A percentile compares a stretch with the other conserved stretches of the same genome.
Conservation (phyloP, 23 red algal species). For the Gracilaria caudata region DNA sequence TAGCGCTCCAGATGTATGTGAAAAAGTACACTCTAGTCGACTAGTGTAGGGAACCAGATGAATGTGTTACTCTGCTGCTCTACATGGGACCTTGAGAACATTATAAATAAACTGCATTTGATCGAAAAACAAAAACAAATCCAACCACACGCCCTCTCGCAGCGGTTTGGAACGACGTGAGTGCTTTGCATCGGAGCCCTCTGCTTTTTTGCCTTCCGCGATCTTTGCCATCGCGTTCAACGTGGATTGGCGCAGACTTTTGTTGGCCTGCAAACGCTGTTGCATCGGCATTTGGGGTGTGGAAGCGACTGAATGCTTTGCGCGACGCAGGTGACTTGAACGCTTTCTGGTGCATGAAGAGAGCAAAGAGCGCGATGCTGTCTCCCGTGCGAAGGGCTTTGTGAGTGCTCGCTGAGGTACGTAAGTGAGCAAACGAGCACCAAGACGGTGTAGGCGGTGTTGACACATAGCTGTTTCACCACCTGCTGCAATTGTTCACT, state of each 20-base stretch:
- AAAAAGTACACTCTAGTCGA: background rate
- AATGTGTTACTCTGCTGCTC: background rate
- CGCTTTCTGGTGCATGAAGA: background rate
- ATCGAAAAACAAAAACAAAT: background rate
- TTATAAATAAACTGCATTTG: background rate
- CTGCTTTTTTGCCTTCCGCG: no score
- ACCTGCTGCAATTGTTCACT: no score
- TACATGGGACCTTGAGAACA: background rate
- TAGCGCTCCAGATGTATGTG: background rate
- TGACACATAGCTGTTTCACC: no score
- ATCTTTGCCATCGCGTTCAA: slow-evolving; percentile 2
- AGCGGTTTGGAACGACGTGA: background rate
- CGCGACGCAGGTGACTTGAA: background rate
- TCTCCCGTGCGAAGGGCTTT: background rate
- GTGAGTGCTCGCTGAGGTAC: background rate
- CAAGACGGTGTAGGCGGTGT: no score
- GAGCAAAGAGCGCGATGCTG: background rate
- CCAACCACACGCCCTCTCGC: slow-evolving; percentile 21
- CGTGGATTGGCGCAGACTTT: slow-evolving; percentile 51
- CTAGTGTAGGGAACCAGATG: background rate
- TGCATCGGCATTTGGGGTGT: slow-evolving; percentile 29
- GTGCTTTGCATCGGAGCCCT: slow-evolving; percentile 41
- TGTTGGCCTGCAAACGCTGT: slow-evolving; percentile 32
- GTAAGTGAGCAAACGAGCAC: no score
- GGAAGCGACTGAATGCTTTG: background rate